A percentile compares a stretch with the other conserved stretches of the same genome.
phyloP scores from a whole-genome alignment of 331 rosid genomes.

The Acacia pycnantha region DNA sequence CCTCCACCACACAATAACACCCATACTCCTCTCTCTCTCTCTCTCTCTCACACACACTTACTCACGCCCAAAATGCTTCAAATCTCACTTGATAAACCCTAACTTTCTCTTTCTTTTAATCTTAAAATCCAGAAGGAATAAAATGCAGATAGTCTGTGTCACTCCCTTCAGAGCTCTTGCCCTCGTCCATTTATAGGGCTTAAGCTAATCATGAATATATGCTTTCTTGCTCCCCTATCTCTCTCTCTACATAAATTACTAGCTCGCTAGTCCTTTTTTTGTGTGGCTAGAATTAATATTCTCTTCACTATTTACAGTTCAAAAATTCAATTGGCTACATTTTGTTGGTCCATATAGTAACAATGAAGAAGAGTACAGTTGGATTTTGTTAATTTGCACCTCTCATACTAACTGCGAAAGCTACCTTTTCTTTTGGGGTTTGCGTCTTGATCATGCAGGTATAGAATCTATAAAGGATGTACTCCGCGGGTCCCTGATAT shows the following conservation, averaged over 20 bases:
- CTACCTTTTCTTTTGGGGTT: background rate
- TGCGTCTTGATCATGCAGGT: background rate
- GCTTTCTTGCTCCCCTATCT: background rate
- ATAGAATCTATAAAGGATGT: background rate
- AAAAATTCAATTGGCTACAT: background rate
- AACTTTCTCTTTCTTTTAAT: background rate
- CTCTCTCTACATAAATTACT: background rate
- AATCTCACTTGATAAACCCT: background rate
- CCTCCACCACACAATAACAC: conserved; percentile 36
- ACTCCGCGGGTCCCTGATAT: too few species aligned
- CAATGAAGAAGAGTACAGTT: background rate
- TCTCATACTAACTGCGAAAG: background rate
- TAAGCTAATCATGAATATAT: background rate
- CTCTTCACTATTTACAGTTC: background rate
- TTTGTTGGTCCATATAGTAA: background rate
- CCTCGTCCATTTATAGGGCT: background rate
- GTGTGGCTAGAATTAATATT: background rate
- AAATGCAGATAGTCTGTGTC: conserved; percentile 14
- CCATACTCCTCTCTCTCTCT: conserved; percentile 25
- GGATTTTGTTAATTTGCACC: background rate
- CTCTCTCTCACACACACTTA: background rate
- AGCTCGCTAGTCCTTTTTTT: background rate
- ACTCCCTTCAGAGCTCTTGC: background rate
- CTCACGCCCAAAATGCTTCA: background rate
- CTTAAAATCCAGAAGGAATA: conserved; percentile 7